Conservation (phyloP, 345 rosid species). For the Fremontodendron californicum region DNA sequence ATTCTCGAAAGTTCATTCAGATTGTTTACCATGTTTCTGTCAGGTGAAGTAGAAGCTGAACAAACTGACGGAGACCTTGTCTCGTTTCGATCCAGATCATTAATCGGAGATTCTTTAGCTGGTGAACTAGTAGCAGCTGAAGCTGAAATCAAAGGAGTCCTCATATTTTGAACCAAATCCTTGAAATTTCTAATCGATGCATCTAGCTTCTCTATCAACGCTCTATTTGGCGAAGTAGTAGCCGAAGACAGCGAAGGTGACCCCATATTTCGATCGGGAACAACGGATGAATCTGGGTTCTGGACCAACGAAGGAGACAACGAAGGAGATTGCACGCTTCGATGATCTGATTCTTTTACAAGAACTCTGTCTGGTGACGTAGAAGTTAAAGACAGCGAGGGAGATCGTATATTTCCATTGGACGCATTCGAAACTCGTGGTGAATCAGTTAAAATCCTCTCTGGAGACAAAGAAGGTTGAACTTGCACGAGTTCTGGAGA, state of each 20-base stretch:
- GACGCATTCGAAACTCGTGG: slow-evolving; percentile 10
- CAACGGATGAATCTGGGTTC: slow-evolving; percentile 2
- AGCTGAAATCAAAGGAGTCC: neutral
- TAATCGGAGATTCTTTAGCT: slow-evolving; percentile 1
- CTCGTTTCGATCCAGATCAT: neutral
- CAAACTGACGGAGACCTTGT: neutral
- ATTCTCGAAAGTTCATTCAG: slow-evolving; percentile 1
- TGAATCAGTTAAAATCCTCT: slow-evolving; percentile 21
- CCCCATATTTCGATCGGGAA: neutral
- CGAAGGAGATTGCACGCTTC: slow-evolving; percentile 22
- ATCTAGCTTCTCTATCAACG: slow-evolving; percentile 15
- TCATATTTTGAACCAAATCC: slow-evolving; percentile 19
- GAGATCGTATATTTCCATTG: slow-evolving; percentile 29
- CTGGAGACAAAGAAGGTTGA: slow-evolving; percentile 14
- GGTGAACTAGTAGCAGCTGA: slow-evolving; percentile 7
- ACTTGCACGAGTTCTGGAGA: slow-evolving; percentile 32
- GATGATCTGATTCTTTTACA: slow-evolving; percentile 17
- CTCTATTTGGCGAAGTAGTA: slow-evolving; percentile 23
- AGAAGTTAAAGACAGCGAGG: slow-evolving; percentile 33
- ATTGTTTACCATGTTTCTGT: neutral
- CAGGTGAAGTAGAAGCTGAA: slow-evolving; percentile 15
- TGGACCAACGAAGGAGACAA: slow-evolving; percentile 9
- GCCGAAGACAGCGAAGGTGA: slow-evolving; percentile 42
- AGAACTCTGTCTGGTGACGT: slow-evolving; percentile 31
- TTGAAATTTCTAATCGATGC: slow-evolving; percentile 16